phyloP scores from a whole-genome alignment of 2,329 filamentous ascomycete species.

The Colletotrichum chlorophyti region DNA sequence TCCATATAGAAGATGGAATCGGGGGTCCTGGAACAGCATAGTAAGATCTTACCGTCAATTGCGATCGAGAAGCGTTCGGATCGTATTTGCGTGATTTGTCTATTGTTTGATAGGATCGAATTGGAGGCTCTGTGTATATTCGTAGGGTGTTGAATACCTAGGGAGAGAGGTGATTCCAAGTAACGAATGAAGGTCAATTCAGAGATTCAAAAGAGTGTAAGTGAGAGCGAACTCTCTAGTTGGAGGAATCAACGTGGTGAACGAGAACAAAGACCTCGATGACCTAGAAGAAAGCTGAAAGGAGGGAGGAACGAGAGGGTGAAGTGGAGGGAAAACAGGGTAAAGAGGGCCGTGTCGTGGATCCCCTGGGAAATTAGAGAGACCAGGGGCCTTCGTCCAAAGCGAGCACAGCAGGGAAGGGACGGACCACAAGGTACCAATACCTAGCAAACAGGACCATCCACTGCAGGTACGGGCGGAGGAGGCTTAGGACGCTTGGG shows the following conservation, averaged over 20 bases:
- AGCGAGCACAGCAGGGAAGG: too few species aligned
- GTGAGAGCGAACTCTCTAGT: constrained; percentile 30
- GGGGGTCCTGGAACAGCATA: too few species aligned
- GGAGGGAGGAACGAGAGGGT: constrained; percentile 27
- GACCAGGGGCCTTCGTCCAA: too few species aligned
- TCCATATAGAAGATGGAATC: too few species aligned
- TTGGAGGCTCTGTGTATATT: constrained; percentile 2
- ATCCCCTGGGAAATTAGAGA: constrained; percentile 27
- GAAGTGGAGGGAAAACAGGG: constrained; percentile 28
- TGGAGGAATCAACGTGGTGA: constrained; percentile 28
- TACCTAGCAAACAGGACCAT: constrained; percentile 21
- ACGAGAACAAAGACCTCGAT: constrained; percentile 26
- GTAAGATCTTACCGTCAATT: neutral
- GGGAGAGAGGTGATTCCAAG: constrained; percentile 5
- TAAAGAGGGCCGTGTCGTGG: constrained; percentile 27
- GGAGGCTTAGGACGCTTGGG: constrained; percentile 4
- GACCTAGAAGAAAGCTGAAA: constrained; percentile 14
- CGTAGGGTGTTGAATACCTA: too few species aligned
- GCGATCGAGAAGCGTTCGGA: constrained; percentile 4
- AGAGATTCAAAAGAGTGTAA: constrained; percentile 29
- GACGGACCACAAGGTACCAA: constrained; percentile 9
- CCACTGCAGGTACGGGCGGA: constrained; percentile 25
- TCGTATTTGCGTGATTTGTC: constrained; percentile 6
- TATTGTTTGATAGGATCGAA: constrained; percentile 10
- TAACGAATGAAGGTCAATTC: constrained; percentile 26